These are phyloP conservation scores for Entonaema liquescens DNA, from an alignment of 495 filamentous ascomycete genomes.

Conservation along the genomic window DNA sequence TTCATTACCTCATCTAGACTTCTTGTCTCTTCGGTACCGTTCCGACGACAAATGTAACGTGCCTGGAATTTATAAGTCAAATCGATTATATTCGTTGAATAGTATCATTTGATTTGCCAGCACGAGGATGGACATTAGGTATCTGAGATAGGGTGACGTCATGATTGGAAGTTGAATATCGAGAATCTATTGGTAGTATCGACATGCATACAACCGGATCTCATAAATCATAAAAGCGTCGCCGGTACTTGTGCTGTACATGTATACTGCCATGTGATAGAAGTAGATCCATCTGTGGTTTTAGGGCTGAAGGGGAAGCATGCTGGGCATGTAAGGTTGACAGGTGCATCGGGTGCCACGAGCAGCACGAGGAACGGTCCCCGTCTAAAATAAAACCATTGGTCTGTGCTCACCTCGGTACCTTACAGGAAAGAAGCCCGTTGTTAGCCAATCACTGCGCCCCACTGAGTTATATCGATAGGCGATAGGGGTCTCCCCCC, in stretches of 20 bases:
- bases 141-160: slow-evolving; percentile 24
- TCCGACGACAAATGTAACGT: neutral
- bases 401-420: slow-evolving; percentile 27
- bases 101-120: slow-evolving; percentile 29
- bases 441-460: neutral
- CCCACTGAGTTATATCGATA: slow-evolving; percentile 23
- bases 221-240: neutral
- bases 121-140: slow-evolving; percentile 22
- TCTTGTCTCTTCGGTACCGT: neutral
- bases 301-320: slow-evolving; percentile 29
- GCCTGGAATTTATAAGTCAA: neutral
- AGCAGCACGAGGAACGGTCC: slow-evolving; percentile 17
- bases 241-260: neutral
- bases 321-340: slow-evolving; percentile 6
- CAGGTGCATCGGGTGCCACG: slow-evolving; percentile 32
- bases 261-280: slow-evolving; percentile 27
- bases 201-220: neutral
- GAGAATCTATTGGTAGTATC: slow-evolving; percentile 2
- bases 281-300: slow-evolving; percentile 18
- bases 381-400: slow-evolving; percentile 20
- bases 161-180: neutral
- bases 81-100: slow-evolving; percentile 2
- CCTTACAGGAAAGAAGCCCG: slow-evolving; percentile 22
- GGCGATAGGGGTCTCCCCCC: neutral
- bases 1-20: neutral